phyloP scores from a whole-genome alignment of 768 basidiomycete species.

The Boletus subcaerulescens region DNA sequence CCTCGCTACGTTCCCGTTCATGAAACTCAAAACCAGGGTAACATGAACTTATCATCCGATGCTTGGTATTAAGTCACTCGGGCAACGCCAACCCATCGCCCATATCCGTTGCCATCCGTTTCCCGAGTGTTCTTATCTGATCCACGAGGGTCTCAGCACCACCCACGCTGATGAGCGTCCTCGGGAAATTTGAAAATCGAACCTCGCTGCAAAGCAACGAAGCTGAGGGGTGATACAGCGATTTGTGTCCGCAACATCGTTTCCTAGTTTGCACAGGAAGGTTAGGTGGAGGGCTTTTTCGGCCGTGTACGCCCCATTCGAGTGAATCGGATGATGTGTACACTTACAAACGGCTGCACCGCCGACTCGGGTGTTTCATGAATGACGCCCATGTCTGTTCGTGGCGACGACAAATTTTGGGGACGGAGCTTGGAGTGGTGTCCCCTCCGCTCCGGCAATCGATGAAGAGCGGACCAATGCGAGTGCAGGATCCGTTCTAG shows the following conservation, averaged over 20 bases:
- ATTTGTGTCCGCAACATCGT: conserved; percentile 42
- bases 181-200: conserved; percentile 32
- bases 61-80: conserved; percentile 28
- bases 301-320: conserved; percentile 22
- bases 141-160: conserved; percentile 35
- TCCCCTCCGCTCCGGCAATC: conserved; percentile 35
- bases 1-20: conserved; percentile 49
- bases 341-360: not conserved
- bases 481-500: conserved; percentile 65
- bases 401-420: conserved; percentile 14
- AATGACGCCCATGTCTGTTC: conserved; percentile 10
- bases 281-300: conserved; percentile 33
- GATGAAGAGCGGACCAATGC: conserved; percentile 56
- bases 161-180: conserved; percentile 31
- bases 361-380: conserved; percentile 13
- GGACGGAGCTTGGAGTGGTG: conserved; percentile 7
- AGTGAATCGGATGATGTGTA: conserved; percentile 23
- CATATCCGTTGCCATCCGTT: conserved; percentile 32
- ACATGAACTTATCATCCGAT: conserved; percentile 37
- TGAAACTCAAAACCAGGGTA: conserved; percentile 48
- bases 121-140: conserved; percentile 29
- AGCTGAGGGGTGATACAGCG: conserved; percentile 45
- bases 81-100: conserved; percentile 23
- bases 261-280: conserved; percentile 39
- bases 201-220: conserved; percentile 39